Percentiles rank a stretch among this genome's conserved stretches.
phyloP scores from a whole-genome alignment of 441 rosid genomes.

The Populus hybrid region DNA sequence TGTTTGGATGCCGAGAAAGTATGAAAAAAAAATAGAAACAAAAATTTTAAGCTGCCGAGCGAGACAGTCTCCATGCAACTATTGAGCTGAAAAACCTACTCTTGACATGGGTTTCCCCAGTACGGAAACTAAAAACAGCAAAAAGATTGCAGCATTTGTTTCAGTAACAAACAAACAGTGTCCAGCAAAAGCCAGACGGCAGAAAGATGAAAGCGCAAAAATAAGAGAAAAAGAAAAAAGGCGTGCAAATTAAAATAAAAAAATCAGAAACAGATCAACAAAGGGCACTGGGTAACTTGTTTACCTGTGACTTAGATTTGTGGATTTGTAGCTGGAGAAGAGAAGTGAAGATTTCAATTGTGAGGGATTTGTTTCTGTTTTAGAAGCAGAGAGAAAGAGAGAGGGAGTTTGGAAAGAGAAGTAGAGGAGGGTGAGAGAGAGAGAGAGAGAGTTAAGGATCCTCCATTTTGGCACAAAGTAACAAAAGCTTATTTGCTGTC shows the following conservation, averaged over 20 bases:
- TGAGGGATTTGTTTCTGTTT: conserved; percentile 6
- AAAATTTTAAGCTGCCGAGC: neutral
- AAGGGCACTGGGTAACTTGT: neutral
- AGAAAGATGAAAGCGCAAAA: neutral
- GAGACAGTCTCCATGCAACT: conserved; percentile 3
- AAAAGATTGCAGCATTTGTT: neutral
- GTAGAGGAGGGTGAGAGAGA: neutral
- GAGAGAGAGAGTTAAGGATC: conserved; percentile 47
- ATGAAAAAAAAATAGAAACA: conserved; percentile 5
- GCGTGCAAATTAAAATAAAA: neutral
- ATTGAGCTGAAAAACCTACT: neutral
- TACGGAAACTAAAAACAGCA: conserved; percentile 3
- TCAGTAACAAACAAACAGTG: conserved; percentile 26
- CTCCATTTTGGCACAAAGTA: conserved; percentile 55
- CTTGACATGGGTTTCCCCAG: neutral
- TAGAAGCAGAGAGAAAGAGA: conserved; percentile 13
- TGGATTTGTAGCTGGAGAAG: conserved; percentile 24
- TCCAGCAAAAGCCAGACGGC: neutral
- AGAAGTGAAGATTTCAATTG: conserved; percentile 15
- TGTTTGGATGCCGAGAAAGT: conserved; percentile 24
- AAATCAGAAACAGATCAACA: neutral
- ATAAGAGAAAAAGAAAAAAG: neutral
- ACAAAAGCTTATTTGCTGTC: conserved; percentile 49
- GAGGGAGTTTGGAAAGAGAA: neutral
- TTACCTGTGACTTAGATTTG: conserved; percentile 27